These are phyloP conservation scores for Galerina sulciceps DNA, from an alignment of 768 basidiomycete genomes.

Conservation along the genomic window DNA sequence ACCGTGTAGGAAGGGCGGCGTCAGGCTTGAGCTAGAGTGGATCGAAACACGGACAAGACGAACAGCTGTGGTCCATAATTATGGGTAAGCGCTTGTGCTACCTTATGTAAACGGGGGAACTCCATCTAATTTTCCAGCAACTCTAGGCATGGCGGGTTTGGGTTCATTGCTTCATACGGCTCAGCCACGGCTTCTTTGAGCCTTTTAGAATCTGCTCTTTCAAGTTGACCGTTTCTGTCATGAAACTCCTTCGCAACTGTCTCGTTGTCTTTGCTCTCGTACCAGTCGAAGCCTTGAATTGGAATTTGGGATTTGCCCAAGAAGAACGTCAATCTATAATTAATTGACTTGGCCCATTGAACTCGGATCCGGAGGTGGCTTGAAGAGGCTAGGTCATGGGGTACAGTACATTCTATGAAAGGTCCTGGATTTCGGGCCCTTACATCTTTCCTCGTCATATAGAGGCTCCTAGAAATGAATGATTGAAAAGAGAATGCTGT, in stretches of 20 bases:
- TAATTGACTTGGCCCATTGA: no score
- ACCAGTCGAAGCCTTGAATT: no score
- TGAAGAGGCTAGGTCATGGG: no score
- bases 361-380: no score
- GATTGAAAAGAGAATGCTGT: no score
- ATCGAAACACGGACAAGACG: slow-evolving; percentile 25
- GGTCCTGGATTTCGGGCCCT: no score
- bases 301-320: no score
- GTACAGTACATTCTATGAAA: no score
- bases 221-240: no score
- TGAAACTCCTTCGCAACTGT: neutral
- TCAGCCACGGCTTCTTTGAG: slow-evolving; percentile 20
- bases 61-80: slow-evolving; percentile 34
- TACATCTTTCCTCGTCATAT: no score
- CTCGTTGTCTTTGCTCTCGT: neutral
- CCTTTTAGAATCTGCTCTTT: slow-evolving; percentile 12
- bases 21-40: slow-evolving; percentile 59
- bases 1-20: slow-evolving; percentile 64
- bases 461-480: no score
- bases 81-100: slow-evolving; percentile 29
- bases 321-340: no score
- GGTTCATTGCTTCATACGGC: slow-evolving; percentile 26
- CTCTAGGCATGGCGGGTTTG: slow-evolving; percentile 23
- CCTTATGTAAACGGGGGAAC: neutral
- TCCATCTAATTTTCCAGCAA: neutral